phyloP scores from a whole-genome alignment of 139 green algal species.

The Mesotaenium endlicherianum region DNA sequence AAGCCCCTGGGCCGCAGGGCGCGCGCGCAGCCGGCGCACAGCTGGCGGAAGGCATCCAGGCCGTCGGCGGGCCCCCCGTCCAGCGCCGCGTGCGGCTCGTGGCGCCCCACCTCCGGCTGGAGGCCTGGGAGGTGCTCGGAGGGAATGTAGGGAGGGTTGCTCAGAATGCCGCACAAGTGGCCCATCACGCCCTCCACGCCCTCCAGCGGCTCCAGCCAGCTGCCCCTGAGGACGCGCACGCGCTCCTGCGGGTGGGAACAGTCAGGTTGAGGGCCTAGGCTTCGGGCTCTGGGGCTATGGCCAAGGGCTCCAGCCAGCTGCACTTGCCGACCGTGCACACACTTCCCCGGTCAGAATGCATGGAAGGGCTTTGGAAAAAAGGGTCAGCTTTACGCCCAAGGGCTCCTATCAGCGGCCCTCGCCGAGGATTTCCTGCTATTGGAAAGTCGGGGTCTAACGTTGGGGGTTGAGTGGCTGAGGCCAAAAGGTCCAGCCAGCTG shows the following conservation, averaged over 20 bases:
- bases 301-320: no score
- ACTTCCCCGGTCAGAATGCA: no score
- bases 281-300: no score
- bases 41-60: slow-evolving; percentile 51
- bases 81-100: slow-evolving; percentile 81
- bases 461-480: no score
- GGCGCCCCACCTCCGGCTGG: slow-evolving; percentile 71
- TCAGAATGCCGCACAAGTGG: slow-evolving; percentile 75
- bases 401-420: no score
- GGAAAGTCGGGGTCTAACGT: no score
- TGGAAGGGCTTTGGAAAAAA: no score
- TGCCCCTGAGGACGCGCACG: slow-evolving; percentile 56
- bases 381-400: no score
- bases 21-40: slow-evolving; percentile 3
- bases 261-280: no score
- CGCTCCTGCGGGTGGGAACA: slow-evolving; percentile 50
- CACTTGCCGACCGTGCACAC: no score
- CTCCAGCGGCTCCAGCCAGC: slow-evolving; percentile 72
- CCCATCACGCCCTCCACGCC: slow-evolving; percentile 32
- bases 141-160: slow-evolving; percentile 93
- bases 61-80: slow-evolving; percentile 74
- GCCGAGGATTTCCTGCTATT: no score
- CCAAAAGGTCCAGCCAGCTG: no score
- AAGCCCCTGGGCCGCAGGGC: slow-evolving; percentile 35
- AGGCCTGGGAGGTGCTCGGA: slow-evolving; percentile 57